Base-by-base conservation (phyloP, 345 rosid species). In the Turnera subulata region DNA sequence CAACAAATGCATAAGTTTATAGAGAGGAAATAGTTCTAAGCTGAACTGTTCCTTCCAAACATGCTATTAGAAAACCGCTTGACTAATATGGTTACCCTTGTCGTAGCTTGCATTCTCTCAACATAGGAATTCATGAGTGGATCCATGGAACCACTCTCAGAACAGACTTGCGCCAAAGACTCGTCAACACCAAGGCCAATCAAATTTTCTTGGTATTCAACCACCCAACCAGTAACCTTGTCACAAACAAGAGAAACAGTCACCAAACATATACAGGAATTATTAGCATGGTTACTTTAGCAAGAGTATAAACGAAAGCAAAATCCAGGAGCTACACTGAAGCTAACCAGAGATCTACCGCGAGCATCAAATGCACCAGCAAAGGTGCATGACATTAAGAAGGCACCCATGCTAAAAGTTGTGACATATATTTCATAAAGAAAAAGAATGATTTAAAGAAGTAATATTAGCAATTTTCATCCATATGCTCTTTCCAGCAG, bases 151-250 rank as follows among this genome's bases (percentile, higher is more conserved):
- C 99, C 99, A 78, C 99, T 90, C 73, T 94, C 99, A 2, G 99
- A 94, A 76, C 97, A 90, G 71, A 94, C 97, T 88, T 94, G 97
- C 59, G 99, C 99, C 50, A 94, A 86, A 53, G 95, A 74, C 70
- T 94, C 99, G 70, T 94, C 99, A 80, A 94, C 97, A 60, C 99
- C 99, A 69, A 94, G 99, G 48, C 83, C 99, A 63, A 94, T 81
- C 65, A 90, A 64, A 78, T 78, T 94, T 50, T 94, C 99, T 85
- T 94, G 99, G 79, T 87, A 93, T 65, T 90, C 96, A 72, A 93
- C 97, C 14, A 93, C 97, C 99, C 99, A 93, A 55, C 99, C 91
- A 67, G 99, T 93, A 19, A 93, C 97, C 99, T 93, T 66, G 58
- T 60, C 48, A 58, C 58, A 73, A 40, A 62, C 53, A 65, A 56